Percentiles rank a stretch among this genome's conserved stretches.
These are phyloP conservation scores for Physocladia obscura DNA, from an alignment of 192 early-diverging fungal genomes.

Conservation along the genomic window DNA sequence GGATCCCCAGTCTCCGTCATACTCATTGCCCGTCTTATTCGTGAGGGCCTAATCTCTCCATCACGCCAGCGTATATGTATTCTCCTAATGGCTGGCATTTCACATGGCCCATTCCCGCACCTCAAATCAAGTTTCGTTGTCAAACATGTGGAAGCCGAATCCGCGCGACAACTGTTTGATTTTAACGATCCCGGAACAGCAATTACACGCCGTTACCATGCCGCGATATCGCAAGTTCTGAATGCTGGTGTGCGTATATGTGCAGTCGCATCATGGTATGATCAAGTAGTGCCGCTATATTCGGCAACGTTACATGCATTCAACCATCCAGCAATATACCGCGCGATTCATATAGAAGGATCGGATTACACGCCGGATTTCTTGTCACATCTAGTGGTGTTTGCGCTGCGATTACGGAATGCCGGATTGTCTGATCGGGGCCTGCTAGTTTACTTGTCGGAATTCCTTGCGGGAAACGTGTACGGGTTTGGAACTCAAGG, in stretches of 20 bases:
- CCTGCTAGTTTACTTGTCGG: conserved; percentile 80
- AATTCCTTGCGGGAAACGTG: conserved; percentile 82
- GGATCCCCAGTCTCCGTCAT: conserved; percentile 87
- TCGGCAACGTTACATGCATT: conserved; percentile 53
- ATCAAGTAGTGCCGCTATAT: conserved; percentile 92
- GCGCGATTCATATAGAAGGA: conserved; percentile 88
- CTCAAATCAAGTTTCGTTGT: conserved; percentile 82
- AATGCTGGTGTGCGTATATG: conserved; percentile 70
- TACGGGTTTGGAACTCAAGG: conserved; percentile 82
- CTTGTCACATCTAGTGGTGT: conserved; percentile 80
- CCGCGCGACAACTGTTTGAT: conserved; percentile 90
- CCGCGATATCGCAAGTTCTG: conserved; percentile 68
- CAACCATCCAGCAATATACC: conserved; percentile 64
- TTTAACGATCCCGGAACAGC: conserved; percentile 78
- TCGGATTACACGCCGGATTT: conserved; percentile 75
- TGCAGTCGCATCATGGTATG: conserved; percentile 85
- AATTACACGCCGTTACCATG: conserved; percentile 70
- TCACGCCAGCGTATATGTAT: conserved; percentile 72
- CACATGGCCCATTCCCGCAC: conserved; percentile 82
- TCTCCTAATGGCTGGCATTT: conserved; percentile 89
- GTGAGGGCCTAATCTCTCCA: conserved; percentile 63
- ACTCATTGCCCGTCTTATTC: conserved; percentile 72
- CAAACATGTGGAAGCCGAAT: conserved; percentile 85
- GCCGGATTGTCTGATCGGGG: conserved; percentile 84
- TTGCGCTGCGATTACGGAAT: conserved; percentile 85